phyloP scores from a whole-genome alignment of 225 moss, liverwort and hornwort species.

The Physcomitrium patens region DNA sequence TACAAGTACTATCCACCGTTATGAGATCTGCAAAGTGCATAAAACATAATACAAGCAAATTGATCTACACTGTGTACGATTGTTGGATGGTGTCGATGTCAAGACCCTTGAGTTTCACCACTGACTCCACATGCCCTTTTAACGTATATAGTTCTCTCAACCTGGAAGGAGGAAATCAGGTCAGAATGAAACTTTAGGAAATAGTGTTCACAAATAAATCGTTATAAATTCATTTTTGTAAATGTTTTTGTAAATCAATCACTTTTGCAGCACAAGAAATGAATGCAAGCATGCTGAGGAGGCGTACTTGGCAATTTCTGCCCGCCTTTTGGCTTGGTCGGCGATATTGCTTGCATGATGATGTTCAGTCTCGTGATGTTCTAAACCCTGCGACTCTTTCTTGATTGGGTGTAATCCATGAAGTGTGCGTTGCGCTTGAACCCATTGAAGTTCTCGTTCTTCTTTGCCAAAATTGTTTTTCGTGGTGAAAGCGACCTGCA shows the following conservation, averaged over 20 bases:
- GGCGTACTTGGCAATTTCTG: constrained; percentile 44
- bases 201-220: not conserved
- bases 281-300: not conserved
- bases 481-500: constrained; percentile 68
- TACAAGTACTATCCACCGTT: not conserved
- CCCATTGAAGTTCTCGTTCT: constrained; percentile 77
- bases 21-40: constrained; percentile 9
- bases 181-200: not conserved
- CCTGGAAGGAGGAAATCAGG: constrained; percentile 31
- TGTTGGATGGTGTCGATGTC: constrained; percentile 40
- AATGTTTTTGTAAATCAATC: not conserved
- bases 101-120: constrained; percentile 45
- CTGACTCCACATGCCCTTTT: constrained; percentile 76
- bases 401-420: constrained; percentile 64
- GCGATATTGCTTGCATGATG: constrained; percentile 40
- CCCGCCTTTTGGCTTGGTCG: constrained; percentile 44
- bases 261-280: not conserved
- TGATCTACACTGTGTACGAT: constrained; percentile 39
- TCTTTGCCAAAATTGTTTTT: constrained; percentile 79
- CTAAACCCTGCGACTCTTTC: constrained; percentile 36
- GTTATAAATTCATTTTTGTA: not conserved
- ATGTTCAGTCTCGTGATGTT: constrained; percentile 35
- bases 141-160: constrained; percentile 70
- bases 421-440: constrained; percentile 73
- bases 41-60: constrained; percentile 2